phyloP scores from a whole-genome alignment of 2,329 filamentous ascomycete genomes.

The Gnomoniopsis smithogilvyi region DNA sequence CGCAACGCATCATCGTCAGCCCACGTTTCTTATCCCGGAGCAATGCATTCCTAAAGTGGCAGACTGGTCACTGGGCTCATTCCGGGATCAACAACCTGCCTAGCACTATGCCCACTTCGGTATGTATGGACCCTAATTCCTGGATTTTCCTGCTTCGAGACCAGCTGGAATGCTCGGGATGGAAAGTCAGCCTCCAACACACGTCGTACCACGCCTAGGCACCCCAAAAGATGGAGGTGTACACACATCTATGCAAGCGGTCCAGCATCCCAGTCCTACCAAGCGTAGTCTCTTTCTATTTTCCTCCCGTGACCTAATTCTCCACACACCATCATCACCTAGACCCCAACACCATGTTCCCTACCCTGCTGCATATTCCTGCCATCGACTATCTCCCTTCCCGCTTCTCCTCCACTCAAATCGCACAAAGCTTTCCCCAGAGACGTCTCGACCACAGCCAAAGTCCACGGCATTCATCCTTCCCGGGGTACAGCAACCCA shows the following conservation, averaged over 20 bases:
- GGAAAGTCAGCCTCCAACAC: slow-evolving; percentile 15
- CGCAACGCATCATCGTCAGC: background rate
- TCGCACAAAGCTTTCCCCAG: slow-evolving; percentile 8
- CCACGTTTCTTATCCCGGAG: background rate
- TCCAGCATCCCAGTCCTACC: no score
- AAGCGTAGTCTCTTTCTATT: background rate
- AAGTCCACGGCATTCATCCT: slow-evolving; percentile 4
- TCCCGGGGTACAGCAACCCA: background rate
- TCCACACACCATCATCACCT: background rate
- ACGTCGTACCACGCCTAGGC: slow-evolving; percentile 9
- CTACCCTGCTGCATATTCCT: background rate
- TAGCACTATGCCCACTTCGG: background rate
- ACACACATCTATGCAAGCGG: slow-evolving; percentile 2
- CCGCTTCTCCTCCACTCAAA: slow-evolving; percentile 11
- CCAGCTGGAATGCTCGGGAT: slow-evolving; percentile 13
- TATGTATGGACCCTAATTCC: background rate
- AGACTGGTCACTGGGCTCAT: background rate
- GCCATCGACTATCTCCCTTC: slow-evolving; percentile 6
- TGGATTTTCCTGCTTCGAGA: background rate
- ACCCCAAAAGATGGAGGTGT: slow-evolving; percentile 12
- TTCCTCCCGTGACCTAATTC: slow-evolving; percentile 1
- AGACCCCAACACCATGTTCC: slow-evolving; percentile 3
- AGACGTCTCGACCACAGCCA: slow-evolving; percentile 7
- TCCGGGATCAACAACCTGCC: background rate
- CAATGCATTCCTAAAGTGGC: background rate